Base-by-base conservation (phyloP, 495 filamentous ascomycete genomes). In the Viridothelium virens region DNA sequence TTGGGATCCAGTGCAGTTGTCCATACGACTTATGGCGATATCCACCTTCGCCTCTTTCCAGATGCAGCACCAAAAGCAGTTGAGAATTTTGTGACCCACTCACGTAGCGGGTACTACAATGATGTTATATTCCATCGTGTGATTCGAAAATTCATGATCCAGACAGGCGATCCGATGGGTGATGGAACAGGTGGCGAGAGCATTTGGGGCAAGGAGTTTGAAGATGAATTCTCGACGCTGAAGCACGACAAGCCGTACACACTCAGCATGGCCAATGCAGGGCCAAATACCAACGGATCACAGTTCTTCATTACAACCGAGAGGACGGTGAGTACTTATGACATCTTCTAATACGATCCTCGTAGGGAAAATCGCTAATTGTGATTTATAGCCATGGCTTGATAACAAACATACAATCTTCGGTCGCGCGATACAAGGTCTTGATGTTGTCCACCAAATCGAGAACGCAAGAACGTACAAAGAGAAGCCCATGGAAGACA, bases 281-380 rank as follows among this genome's bases (percentile, higher is more conserved):
- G 94, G 0, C 89, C 91, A 0, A 94, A 85, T 63, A 85, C 83
- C 46, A 89, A 90, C 67, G 84, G 82, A 7, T 67, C 64, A 59
- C 94, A 99, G 77, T 99, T 99, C 77, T 99, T 99, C 70, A 96
- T 99, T 67, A 97, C 94, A 5, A 97, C 94, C 1, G 94, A 97
- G 75, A 94, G 94, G 79, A 91, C 94, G 12, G 83, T 85, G 73
- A 76, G 80, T 77, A 9, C 12, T 16, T 1, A 41, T 64, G 53
- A 33, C 0, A 6, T n/a, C 38, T 53, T 61, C 38, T 41, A 18
- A 39, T 12, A 4, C 4, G 25, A 12, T 41, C 33, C 33, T 48
- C 11, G 14, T 33, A 6, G 6, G 14, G 14, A 36, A 11, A 38
- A 62, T 7, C 16, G 11, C 62, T 63, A 31, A 63, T n/a, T 41